Conservation (phyloP, 257 asterid species). For the Haberlea rhodopensis region DNA sequence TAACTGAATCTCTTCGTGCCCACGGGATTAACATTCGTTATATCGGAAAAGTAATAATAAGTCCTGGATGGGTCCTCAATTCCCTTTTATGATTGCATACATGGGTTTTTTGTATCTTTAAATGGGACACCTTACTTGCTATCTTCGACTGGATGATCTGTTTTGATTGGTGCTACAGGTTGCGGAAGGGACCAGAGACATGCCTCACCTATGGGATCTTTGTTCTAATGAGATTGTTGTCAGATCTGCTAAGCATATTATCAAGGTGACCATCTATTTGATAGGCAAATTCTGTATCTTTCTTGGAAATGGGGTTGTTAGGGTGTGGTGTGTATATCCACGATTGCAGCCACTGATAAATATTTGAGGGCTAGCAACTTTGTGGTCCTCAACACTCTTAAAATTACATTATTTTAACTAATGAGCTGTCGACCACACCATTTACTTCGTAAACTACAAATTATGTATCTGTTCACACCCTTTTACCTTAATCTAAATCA, state of each 20-base stretch:
- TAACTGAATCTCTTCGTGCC: slow-evolving; percentile 93
- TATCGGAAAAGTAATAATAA: slow-evolving; percentile 67
- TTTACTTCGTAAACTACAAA: background rate
- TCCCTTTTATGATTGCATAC: slow-evolving; percentile 1
- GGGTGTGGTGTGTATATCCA: background rate
- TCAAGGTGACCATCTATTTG: slow-evolving; percentile 56
- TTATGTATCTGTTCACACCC: background rate
- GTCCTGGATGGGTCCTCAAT: slow-evolving; percentile 17
- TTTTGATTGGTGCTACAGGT: slow-evolving; percentile 47
- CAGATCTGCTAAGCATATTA: slow-evolving; percentile 85
- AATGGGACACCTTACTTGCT: slow-evolving; percentile 15
- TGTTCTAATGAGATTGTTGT: slow-evolving; percentile 79
- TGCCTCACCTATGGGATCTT: slow-evolving; percentile 92
- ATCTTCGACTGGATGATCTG: slow-evolving; percentile 9
- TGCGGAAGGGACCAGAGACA: slow-evolving; percentile 73
- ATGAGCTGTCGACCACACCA: background rate
- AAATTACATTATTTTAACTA: no score
- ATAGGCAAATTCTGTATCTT: slow-evolving; percentile 4
- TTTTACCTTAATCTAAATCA: background rate
- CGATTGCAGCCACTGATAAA: background rate
- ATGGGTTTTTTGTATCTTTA: background rate
- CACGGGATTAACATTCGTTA: slow-evolving; percentile 90
- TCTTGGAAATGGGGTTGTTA: background rate
- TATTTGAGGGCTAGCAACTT: background rate
- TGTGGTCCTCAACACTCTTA: background rate